Evolutionary conservation across 2,329 filamentous ascomycete genomes (phyloP).

Genomic region (Fusarium pseudonygamai): DNA sequence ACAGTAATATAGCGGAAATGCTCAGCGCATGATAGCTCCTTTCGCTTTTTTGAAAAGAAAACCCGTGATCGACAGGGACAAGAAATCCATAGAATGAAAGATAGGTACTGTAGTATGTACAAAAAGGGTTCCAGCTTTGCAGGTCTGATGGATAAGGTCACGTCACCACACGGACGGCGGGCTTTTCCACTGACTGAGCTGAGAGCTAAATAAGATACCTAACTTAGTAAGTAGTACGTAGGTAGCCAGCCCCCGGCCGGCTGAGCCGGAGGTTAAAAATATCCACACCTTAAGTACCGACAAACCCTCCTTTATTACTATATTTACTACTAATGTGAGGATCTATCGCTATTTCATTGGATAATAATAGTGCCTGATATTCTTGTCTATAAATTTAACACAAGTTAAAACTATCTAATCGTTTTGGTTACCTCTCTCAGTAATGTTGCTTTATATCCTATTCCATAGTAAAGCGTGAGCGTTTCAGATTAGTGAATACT

Average conservation of each 20-base stretch:
- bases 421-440: not conserved
- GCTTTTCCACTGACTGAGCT: conserved; percentile 1
- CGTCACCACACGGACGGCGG: not conserved
- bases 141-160: conserved; percentile 7
- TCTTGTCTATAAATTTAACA: not conserved
- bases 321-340: not conserved
- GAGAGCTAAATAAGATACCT: not conserved
- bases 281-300: not conserved
- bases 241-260: not conserved
- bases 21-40: not conserved
- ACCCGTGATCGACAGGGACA: not conserved
- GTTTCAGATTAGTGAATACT: too few relatives aligned
- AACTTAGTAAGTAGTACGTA: too few relatives aligned
- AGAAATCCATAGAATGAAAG: not conserved
- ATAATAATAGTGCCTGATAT: not conserved
- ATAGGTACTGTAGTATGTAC: not conserved
- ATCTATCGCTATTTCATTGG: not conserved
- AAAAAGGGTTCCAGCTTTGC: not conserved
- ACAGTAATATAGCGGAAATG: not conserved
- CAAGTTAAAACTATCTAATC: not conserved
- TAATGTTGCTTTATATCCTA: not conserved
- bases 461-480: not conserved
- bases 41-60: not conserved
- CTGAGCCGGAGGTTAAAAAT: not conserved
- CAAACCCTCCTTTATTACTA: not conserved